Evolutionary conservation across 83 land plant genomes (phyloP).

Genomic region (Picea abies): DNA sequence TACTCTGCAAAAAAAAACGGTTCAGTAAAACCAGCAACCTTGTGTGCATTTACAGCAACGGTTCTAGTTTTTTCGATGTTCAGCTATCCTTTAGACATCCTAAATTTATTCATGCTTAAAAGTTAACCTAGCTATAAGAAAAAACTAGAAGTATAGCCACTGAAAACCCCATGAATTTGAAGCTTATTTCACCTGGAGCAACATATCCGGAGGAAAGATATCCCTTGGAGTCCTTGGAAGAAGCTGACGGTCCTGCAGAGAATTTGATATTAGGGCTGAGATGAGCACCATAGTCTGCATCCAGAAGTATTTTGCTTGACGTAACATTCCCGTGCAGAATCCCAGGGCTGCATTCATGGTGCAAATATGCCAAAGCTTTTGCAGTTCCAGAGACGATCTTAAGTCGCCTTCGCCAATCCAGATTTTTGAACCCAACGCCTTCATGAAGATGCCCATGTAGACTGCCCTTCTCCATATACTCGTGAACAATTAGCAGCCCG

Average conservation of each 20-base stretch:
- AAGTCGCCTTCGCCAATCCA: constrained; percentile 36
- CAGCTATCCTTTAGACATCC: no score
- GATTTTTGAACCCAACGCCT: constrained; percentile 13
- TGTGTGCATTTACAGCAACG: no score
- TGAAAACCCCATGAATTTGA: neutral
- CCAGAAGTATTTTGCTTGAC: constrained; percentile 26
- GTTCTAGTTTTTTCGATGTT: no score
- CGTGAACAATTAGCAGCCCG: constrained; percentile 26
- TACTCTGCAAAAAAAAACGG: constrained; percentile 16
- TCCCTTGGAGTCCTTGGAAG: constrained; percentile 11
- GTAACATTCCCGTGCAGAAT: constrained; percentile 23
- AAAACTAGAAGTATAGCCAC: neutral
- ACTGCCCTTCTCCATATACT: constrained; percentile 32
- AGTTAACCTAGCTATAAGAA: no score
- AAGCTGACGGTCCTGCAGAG: constrained; percentile 1
- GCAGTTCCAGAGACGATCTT: constrained; percentile 36
- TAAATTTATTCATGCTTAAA: neutral
- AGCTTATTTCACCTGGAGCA: constrained; percentile 31
- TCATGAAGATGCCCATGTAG: constrained; percentile 28
- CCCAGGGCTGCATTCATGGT: constrained; percentile 18
- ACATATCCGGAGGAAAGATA: constrained; percentile 22
- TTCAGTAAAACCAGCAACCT: neutral
- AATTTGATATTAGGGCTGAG: constrained; percentile 21
- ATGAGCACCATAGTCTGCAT: constrained; percentile 29
- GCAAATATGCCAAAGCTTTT: constrained; percentile 36